Conservation (phyloP, 192 early-diverging fungal species). For the Thamnidium elegans region DNA sequence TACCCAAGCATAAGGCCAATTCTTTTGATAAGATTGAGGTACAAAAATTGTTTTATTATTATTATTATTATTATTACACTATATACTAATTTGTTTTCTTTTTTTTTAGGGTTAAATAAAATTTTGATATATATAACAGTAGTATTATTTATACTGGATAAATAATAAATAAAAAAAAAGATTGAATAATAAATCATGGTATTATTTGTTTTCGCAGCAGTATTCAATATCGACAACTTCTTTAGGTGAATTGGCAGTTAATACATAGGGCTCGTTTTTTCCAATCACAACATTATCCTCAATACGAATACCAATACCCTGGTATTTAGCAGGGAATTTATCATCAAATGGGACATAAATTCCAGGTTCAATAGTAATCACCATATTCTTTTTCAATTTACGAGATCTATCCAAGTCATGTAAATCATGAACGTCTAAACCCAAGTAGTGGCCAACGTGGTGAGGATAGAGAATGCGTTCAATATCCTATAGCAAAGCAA, state of each 20-base stretch:
- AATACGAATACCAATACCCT: constrained; percentile 91
- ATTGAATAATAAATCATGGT: constrained; percentile 6
- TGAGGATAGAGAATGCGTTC: constrained; percentile 84
- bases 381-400: constrained; percentile 75
- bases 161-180: neutral
- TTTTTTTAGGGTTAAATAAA: neutral
- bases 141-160: neutral
- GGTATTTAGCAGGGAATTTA: constrained; percentile 75
- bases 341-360: constrained; percentile 81
- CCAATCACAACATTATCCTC: constrained; percentile 94
- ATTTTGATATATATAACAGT: too few relatives aligned
- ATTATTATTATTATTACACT: neutral
- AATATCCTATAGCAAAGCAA: constrained; percentile 55
- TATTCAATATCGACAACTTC: constrained; percentile 79
- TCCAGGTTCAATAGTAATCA: constrained; percentile 94
- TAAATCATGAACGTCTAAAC: constrained; percentile 94
- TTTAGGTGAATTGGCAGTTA: constrained; percentile 78
- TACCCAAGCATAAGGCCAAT: constrained; percentile 94
- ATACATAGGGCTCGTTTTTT: constrained; percentile 59
- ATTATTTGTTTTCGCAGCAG: constrained; percentile 33
- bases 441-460: constrained; percentile 93
- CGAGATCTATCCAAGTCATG: constrained; percentile 68
- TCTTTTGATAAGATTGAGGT: constrained; percentile 41
- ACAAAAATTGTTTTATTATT: neutral
- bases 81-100: neutral